Percentiles rank a stretch among this genome's conserved stretches.
Conservation (phyloP, 2,329 filamentous ascomycete genomes). For the Fusarium chaquense region DNA sequence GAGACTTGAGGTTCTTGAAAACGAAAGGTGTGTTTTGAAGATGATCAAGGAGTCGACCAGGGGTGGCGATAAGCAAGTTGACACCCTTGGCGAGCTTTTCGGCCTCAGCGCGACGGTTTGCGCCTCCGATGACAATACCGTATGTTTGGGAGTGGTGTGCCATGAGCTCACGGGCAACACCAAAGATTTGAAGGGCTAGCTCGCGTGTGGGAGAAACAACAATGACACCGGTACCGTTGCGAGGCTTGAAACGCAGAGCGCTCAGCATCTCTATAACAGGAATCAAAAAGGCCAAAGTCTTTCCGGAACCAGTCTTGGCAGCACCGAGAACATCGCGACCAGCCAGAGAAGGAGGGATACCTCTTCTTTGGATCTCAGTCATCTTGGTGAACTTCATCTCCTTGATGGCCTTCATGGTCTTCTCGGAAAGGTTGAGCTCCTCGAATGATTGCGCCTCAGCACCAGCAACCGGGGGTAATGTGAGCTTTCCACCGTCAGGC, state of each 20-base stretch:
- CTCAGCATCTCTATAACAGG: constrained; percentile 94
- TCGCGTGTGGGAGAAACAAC: constrained; percentile 94
- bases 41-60: constrained; percentile 92
- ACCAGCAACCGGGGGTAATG: constrained; percentile 64
- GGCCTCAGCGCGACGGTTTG: constrained; percentile 89
- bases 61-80: constrained; percentile 93
- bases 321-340: constrained; percentile 94
- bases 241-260: constrained; percentile 90
- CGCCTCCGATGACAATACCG: constrained; percentile 95
- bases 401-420: constrained; percentile 86
- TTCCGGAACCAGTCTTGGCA: constrained; percentile 95
- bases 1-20: constrained; percentile 91
- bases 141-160: constrained; percentile 93
- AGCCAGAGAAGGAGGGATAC: constrained; percentile 88
- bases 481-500: constrained; percentile 56
- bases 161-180: constrained; percentile 93
- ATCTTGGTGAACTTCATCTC: constrained; percentile 96
- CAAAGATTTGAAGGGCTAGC: constrained; percentile 94
- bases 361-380: constrained; percentile 92
- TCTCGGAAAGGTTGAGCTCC: constrained; percentile 86
- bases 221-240: constrained; percentile 92
- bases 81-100: constrained; percentile 96
- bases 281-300: constrained; percentile 94
- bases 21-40: constrained; percentile 91
- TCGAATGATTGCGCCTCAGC: constrained; percentile 78